Base-by-base conservation (phyloP, 352 stramenopile species). In the Globisporangium sylvaticum region DNA sequence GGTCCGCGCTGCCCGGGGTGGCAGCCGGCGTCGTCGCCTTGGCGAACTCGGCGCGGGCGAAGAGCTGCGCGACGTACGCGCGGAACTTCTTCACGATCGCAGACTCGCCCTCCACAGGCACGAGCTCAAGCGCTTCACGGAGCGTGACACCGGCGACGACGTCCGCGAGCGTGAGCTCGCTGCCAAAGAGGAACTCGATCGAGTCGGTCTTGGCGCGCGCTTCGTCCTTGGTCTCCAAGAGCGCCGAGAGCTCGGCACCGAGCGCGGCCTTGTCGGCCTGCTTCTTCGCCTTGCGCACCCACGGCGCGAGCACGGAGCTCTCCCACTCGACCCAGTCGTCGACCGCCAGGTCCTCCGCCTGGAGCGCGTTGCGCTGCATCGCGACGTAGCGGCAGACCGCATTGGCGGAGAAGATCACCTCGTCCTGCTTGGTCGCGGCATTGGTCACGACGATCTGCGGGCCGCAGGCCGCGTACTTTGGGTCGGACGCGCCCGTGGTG, bases 261-360 rank as follows among this genome's bases (percentile, higher is more conserved):
- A 71, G 65, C 52, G 50, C 48, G 37, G 64, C 65, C 52, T 52
- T 69, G 61, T 69, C 72, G 34, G 55, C 62, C 42, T 79, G 70
- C 58, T 87, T 88, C 73, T 86, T 85, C 63, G 69, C 71, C 74
- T 81, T 78, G 27, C 61, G 71, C 58, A 92, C 72, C 79, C 79
- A 91, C 15, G 78, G 82, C 34, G 75, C 62, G 39, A 92, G 76
- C 64, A 84, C 77, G 37, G 87, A 78, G 59, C 78, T 80, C 69
- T 95, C 87, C 87, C 87, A 95, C 63, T 90, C 84, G 29, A 95
- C 29, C 80, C 84, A 95, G 57, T 95, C 87, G 64, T 95, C 85
- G 42, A 95, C 84, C 2, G 83, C 79, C 37, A 94, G 67, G 58
- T 95, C 85, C 6, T 95, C 83, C 46, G 72, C 76, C 59, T 90